Conservation (phyloP, 1,284 basidiomycete species). For the Clitocybe nebularis region DNA sequence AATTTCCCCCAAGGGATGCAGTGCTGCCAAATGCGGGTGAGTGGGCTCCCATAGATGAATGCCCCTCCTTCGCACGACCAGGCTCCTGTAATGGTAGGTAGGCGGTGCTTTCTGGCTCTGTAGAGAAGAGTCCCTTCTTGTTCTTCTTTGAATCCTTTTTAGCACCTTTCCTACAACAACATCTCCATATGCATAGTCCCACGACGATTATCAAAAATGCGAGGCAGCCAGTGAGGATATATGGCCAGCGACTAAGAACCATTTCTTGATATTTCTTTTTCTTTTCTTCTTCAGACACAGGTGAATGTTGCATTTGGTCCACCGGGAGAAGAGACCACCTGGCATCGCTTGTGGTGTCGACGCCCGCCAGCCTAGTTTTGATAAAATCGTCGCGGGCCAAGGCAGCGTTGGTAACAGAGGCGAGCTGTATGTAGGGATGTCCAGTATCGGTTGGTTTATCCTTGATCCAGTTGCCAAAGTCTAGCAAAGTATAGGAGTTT, state of each 20-base stretch:
- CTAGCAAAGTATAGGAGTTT: constrained; percentile 58
- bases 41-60: constrained; percentile 6
- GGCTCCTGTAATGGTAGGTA: constrained; percentile 20
- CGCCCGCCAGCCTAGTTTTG: constrained; percentile 43
- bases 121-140: constrained; percentile 14
- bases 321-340: constrained; percentile 58
- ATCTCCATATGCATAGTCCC: constrained; percentile 57
- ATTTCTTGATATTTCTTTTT: constrained; percentile 66
- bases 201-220: constrained; percentile 44
- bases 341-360: constrained; percentile 41
- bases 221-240: constrained; percentile 66
- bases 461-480: constrained; percentile 54
- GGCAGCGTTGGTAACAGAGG: constrained; percentile 41
- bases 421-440: constrained; percentile 54
- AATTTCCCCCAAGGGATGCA: constrained; percentile 7
- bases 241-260: constrained; percentile 71
- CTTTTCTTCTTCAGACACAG: constrained; percentile 61
- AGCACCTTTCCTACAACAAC: constrained; percentile 47
- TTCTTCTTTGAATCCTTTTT: constrained; percentile 20
- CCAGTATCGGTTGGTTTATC: constrained; percentile 30
- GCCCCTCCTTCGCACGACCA: constrained; percentile 7
- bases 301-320: constrained; percentile 58
- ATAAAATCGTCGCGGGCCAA: constrained; percentile 55
- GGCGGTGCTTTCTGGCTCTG: constrained; percentile 15
- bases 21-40: not conserved